Base-by-base conservation (phyloP, 208 protist genomes). In the Acanthamoeba castellanii region DNA sequence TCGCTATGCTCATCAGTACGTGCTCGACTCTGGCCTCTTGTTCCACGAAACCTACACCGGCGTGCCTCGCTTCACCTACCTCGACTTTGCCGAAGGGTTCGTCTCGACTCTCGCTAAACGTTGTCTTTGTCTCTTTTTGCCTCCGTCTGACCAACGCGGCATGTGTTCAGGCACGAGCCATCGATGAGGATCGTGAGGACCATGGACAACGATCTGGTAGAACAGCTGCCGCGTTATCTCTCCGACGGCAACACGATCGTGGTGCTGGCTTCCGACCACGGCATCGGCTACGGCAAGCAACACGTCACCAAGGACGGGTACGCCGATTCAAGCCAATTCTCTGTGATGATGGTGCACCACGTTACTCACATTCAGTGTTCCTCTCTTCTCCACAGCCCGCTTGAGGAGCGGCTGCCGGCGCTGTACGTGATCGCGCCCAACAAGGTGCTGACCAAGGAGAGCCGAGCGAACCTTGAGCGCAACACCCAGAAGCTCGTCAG, bases 261-360 rank as follows among this genome's bases (percentile, higher is more conserved):
- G 42, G 47, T 85, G 7, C 47, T 85, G 34, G 78, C 78, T 5
- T 85, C 78, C 20, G 78, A 85, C 45, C 78, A 85, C 47, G 78
- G 78, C 78, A 85, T 85, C 78, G 78, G 78, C 47, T 85, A 85
- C 27, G 78, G 78, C 47, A 59, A 30, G 47, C 78, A 85, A 20
- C 47, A 59, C 47, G n/a, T 50, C 45, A 34, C 78, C 30, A n/a
- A 25, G 45, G 20, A 85, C 47, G 78, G 78, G 78, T 85, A 85
- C 47, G 37, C 32, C 70, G 34, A 9, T n/a, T 47, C 30, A 16
- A 2, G 30, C 74, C 30, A 7, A 6, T n/a, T 85, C 47, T 45
- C 1, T 59, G 7, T 85, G 4, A 5, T 42, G 37, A 42, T 42
- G 37, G 18, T 1, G 30, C 34, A 8, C 61, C 20, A 4, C n/a